phyloP scores from a whole-genome alignment of 1,284 basidiomycete species.

The Agroathelia rolfsii region DNA sequence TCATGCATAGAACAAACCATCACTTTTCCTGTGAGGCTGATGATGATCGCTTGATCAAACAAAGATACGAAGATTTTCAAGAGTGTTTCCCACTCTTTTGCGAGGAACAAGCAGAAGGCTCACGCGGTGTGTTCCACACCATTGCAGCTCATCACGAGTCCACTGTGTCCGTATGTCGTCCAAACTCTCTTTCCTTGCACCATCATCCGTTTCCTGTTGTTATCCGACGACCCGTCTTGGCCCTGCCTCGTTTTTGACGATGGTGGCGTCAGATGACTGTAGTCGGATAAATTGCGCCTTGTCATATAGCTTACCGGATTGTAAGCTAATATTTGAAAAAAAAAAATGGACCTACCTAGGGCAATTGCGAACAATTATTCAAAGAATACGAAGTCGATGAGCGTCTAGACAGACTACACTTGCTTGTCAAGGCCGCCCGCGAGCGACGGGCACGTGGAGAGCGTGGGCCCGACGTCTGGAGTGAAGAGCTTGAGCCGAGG shows the following conservation, averaged over 20 bases:
- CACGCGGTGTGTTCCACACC: slow-evolving; percentile 53
- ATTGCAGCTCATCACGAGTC: slow-evolving; percentile 62
- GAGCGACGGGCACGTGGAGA: slow-evolving; percentile 43
- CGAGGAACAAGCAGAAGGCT: slow-evolving; percentile 61
- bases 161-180: slow-evolving; percentile 41
- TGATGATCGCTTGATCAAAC: slow-evolving; percentile 4
- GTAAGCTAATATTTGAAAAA: slow-evolving; percentile 8
- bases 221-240: too few species aligned
- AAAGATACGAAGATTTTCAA: slow-evolving; percentile 65
- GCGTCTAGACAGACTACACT: slow-evolving; percentile 59
- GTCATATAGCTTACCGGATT: too few species aligned
- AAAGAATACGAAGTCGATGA: slow-evolving; percentile 53
- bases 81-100: slow-evolving; percentile 70
- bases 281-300: too few species aligned
- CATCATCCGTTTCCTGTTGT: too few species aligned
- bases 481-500: slow-evolving; percentile 45
- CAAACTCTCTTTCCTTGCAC: slow-evolving; percentile 1
- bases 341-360: too few species aligned
- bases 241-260: too few species aligned
- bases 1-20: too few species aligned
- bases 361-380: slow-evolving; percentile 48
- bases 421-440: slow-evolving; percentile 59
- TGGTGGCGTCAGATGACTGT: too few species aligned
- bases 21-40: too few species aligned
- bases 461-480: slow-evolving; percentile 48